Evolutionary conservation across 768 basidiomycete species (phyloP), one percentile per base, ranked within the genome.

Genomic region (Rhodosporidiobolus odoratus): DNA sequence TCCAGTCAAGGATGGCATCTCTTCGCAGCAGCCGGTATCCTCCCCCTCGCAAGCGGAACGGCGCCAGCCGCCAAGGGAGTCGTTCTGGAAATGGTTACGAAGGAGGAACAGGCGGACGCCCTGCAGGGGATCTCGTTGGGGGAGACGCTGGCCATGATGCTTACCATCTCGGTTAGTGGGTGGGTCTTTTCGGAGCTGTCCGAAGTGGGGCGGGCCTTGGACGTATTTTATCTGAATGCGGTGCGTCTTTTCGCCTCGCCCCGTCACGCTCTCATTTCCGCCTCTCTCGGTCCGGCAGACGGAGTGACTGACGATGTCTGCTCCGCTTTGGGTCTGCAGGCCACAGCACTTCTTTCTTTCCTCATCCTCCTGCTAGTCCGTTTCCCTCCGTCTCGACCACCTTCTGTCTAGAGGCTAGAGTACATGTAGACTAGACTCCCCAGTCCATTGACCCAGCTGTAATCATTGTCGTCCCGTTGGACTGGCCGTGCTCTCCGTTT

Each of bases 41-140:
- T 80, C 15, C 80, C 80, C 12, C 76, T 79, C 40, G 79, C 79
- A 15, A 76, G 74, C 19, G 80, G 78, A 0, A 79, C 79, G 0
- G 80, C 78, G 1, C 72, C 78, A 6, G 79, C 80, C 0, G 63
- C 71, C 16, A 79, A 79, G 60, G 80, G 80, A 15, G 79, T 79
- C 38, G 73, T 77, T 16, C 68, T 80, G 53, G 80, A 80, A 58
- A 76, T 80, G 60, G 78, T 80, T 8, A 59, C 66, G 21, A 37
- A 66, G 5, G 67, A 75, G 4, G 70, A 79, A 45, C 65, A 76
- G n/a, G 68, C 76, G 3, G 79, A 79, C 60, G 79, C 79, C 3
- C 63, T 80, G 32, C 62, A 73, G 21, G 79, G 73, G 1, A 77
- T 80, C 56, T 76, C 79, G 2, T 56, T 80, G 40, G 63, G 78